Evolutionary conservation across 2,329 filamentous ascomycete species (phyloP), one percentile per base, ranked within the genome.

Genomic region (Pyrenochaeta sp.): DNA sequence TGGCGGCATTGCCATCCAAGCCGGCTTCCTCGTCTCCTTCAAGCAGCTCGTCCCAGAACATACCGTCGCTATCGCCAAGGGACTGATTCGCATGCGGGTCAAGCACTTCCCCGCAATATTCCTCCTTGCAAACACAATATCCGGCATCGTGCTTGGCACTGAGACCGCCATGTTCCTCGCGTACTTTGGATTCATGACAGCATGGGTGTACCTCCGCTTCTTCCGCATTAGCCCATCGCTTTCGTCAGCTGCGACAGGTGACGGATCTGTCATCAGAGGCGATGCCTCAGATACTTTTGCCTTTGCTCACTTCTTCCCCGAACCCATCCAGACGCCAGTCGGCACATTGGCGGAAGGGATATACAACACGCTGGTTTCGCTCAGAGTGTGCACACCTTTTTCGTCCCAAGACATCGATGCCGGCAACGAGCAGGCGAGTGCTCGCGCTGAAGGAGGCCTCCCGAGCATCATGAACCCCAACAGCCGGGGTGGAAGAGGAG

Each of bases 21-120:
- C 95, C 46, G 90, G 91, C 61, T 98, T 98, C 81, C 90, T 99
- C 61, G 92, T 98, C 70, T 92, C 94, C 53, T 97, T 98, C 80
- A 98, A 96, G 80, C 95, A 99, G 79, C 91, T 99, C 49, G 91
- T 98, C 36, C 95, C 95, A 24, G 93, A 97, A 61, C 95, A 99
- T 78, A 99, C 95, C 10, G 94, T 98, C 52, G 95, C 94, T 4
- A 87, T 99, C 57, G 94, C 97, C 81, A 90, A 91, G 64, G 93
- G 93, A 64, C 82, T 97, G 60, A 77, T 98, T 58, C 96, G 95
- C 59, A 88, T 98, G 77, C 91, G 94, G 67, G 93, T 99, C 53
- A 89, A 90, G 75, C 88, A 90, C 75, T 90, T 90, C 81, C 96
- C 81, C 62, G 95, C 80, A 83, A 91, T 88, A 76, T 97, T 85